Conservation (phyloP, 192 early-diverging fungal species). For the Coemansia furcata region DNA sequence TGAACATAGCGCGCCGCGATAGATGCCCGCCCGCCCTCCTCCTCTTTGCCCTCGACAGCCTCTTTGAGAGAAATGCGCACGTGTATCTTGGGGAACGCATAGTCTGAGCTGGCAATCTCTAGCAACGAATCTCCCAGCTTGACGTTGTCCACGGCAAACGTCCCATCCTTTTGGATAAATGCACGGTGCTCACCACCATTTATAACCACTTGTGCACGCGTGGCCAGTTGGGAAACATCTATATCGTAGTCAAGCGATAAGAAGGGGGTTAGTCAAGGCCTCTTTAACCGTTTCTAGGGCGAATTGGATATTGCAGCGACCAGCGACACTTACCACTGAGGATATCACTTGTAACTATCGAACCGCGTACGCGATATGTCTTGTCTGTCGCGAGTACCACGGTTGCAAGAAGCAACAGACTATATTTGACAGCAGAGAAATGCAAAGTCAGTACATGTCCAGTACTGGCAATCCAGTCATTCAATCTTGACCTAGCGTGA, state of each 20-base stretch:
- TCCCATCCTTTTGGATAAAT: slow-evolving; percentile 43
- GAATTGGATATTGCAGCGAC: background rate
- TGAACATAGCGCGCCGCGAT: slow-evolving; percentile 50
- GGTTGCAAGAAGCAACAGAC: slow-evolving; percentile 20
- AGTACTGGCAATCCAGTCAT: background rate
- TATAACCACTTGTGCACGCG: slow-evolving; percentile 24
- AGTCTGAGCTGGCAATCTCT: slow-evolving; percentile 41
- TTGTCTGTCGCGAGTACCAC: slow-evolving; percentile 18
- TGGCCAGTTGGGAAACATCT: slow-evolving; percentile 27
- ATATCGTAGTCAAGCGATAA: background rate
- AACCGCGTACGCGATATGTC: slow-evolving; percentile 48
- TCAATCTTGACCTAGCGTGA: background rate
- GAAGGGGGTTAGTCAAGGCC: background rate
- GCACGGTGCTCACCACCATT: slow-evolving; percentile 49
- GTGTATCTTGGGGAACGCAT: slow-evolving; percentile 51
- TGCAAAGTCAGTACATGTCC: background rate
- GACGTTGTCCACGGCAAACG: slow-evolving; percentile 46
- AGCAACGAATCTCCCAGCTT: slow-evolving; percentile 46
- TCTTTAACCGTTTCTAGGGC: background rate
- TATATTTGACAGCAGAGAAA: background rate
- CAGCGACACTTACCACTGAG: slow-evolving; percentile 5
- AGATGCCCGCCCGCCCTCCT: slow-evolving; percentile 27
- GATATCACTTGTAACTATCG: slow-evolving; percentile 31
- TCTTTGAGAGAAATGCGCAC: slow-evolving; percentile 41
- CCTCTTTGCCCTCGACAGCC: background rate